Evolutionary conservation across 2,329 filamentous ascomycete genomes (phyloP), one percentile per base, ranked within the genome.

Genomic region (Alternaria arbusti): DNA sequence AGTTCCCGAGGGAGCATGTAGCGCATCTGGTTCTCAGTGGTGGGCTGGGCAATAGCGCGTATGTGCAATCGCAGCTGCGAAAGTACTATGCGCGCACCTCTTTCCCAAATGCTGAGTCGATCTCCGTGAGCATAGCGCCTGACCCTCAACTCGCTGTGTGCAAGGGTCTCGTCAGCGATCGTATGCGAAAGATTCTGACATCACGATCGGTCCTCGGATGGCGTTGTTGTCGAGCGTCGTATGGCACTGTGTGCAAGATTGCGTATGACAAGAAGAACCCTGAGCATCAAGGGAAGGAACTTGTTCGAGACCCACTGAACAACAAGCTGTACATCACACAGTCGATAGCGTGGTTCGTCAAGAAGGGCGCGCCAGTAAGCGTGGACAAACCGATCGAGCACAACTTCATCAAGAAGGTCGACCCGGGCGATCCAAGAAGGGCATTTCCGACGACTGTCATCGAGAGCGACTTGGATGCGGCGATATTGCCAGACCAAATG

Each of bases 101-200:
- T 12, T 67, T 71, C 15, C 70, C 72, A 2, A 75, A 77, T 17
- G 71, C 73, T 6, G 63, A 57, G 7, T 67, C 61, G 2, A 71
- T 79, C 20, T 67, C 58, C 22, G 72, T 81, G 1, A 71, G 78
- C 5, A 74, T 81, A 15, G 75, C 78, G 2, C 82, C 83, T 9
- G 86, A 87, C 49, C 85, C 86, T 0, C 85, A 87, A 58, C 82
- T 88, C 0, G 85, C 86, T 6, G 85, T 87, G 2, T 85, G 85
- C 45, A 85, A 85, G 63, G 86, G 86, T 0, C 74, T 87, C 3
- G 82, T 87, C 2, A 77, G 83, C 3, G 85, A 88, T 52, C 80
- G 85, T 11, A 76, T 86, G n/a, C 82, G 86, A 45, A 84, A 81
- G 51, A 77, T 85, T 5, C 78, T 81, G 1, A 80, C 79, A 13